Evolutionary conservation across 331 rosid genomes (phyloP).

Genomic region (Malus hybrid): DNA sequence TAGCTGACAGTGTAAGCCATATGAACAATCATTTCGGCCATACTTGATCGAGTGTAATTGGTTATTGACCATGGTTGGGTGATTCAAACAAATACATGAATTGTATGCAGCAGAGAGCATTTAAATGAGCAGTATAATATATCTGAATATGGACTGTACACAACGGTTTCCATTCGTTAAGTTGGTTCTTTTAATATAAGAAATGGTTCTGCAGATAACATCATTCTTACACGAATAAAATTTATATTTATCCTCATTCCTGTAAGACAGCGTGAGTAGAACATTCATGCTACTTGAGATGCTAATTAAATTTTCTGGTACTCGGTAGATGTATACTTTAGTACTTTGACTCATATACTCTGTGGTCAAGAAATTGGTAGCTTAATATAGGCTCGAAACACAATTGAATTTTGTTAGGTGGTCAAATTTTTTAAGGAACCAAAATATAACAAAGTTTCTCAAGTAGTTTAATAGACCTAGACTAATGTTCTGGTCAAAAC

Average conservation of each 20-base stretch:
- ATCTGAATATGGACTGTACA: not conserved
- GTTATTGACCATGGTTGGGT: not conserved
- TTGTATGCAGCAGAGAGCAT: not conserved
- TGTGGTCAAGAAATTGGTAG: not conserved
- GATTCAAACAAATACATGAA: not conserved
- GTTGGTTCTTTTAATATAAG: not conserved
- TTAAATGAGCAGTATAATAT: not conserved
- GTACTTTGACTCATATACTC: not conserved
- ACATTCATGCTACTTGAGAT: not conserved
- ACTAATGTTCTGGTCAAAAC: not conserved
- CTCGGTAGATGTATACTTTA: not conserved
- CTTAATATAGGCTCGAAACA: not conserved
- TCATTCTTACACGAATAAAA: not conserved
- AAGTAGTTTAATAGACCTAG: not conserved
- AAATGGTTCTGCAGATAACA: not conserved
- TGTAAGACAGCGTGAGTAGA: not conserved
- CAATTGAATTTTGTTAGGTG: not conserved
- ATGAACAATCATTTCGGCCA: not conserved
- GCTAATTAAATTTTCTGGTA: not conserved
- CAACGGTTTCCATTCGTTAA: not conserved
- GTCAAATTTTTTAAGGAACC: not conserved
- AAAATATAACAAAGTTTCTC: not conserved
- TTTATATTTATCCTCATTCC: not conserved
- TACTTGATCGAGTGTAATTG: not conserved
- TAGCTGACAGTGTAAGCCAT: not conserved